phyloP scores from a whole-genome alignment of 495 filamentous ascomycete species.

The Poronia punctata region DNA sequence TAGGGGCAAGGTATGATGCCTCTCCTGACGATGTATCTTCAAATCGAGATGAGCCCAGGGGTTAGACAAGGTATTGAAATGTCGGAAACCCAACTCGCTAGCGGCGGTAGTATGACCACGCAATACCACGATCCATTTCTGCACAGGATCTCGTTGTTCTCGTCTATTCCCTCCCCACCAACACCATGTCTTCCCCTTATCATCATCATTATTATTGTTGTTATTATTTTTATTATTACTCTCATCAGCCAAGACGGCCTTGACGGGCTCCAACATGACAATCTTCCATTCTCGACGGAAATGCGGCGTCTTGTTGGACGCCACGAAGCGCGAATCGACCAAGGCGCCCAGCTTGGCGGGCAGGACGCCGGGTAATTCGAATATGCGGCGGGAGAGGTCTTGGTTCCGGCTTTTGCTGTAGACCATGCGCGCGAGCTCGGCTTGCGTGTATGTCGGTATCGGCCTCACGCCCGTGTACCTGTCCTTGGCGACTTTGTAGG shows the following conservation, averaged over 20 bases:
- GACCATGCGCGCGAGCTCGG: slow-evolving; percentile 3
- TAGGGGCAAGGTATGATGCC: no score
- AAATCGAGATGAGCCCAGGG: no score
- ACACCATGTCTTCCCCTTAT: no score
- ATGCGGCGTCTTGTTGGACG: slow-evolving; percentile 3
- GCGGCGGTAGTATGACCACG: slow-evolving; percentile 1
- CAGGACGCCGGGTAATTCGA: slow-evolving; percentile 2
- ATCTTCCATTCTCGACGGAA: slow-evolving; percentile 9
- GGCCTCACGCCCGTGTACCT: slow-evolving; percentile 8
- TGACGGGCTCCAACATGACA: not conserved
- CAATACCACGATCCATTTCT: slow-evolving; percentile 6
- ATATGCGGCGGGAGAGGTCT: slow-evolving; percentile 2
- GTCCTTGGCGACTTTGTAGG: slow-evolving; percentile 1
- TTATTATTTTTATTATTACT: not conserved
- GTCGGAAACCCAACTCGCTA: not conserved
- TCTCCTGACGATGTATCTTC: no score
- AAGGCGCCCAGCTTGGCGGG: slow-evolving; percentile 9
- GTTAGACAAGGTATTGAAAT: slow-evolving; percentile 5
- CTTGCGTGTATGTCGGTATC: slow-evolving; percentile 5
- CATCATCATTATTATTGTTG: not conserved
- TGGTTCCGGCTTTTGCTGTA: not conserved
- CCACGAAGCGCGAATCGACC: slow-evolving; percentile 5
- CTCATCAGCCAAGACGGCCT: slow-evolving; percentile 2
- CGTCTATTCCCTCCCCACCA: not conserved
- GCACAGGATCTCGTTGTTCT: not conserved